Percentiles rank a stretch among this genome's conserved stretches.
phyloP scores from a whole-genome alignment of 2,329 filamentous ascomycete species.

The Akanthomyces muscarius region DNA sequence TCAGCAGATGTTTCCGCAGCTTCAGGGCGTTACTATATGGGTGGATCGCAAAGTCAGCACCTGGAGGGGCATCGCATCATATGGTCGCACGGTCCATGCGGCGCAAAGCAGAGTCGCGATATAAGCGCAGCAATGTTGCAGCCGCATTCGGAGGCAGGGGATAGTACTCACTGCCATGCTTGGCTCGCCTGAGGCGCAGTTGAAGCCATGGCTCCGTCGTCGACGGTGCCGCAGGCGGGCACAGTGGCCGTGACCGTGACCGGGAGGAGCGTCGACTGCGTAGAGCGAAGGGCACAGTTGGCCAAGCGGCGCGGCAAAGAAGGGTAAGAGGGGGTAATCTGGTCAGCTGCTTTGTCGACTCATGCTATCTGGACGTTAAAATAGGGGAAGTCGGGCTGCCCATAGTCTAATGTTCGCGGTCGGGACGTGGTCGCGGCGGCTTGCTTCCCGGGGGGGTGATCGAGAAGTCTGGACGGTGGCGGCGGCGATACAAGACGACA shows the following conservation, averaged over 20 bases:
- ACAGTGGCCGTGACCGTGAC: not conserved
- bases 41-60: constrained; percentile 19
- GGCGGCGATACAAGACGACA: constrained; percentile 12
- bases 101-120: not conserved
- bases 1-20: constrained; percentile 39
- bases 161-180: constrained; percentile 37
- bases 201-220: constrained; percentile 19
- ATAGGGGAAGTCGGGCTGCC: constrained; percentile 30
- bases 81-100: constrained; percentile 3
- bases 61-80: constrained; percentile 8
- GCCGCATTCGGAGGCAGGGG: not conserved
- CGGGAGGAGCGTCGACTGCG: not conserved
- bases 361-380: constrained; percentile 32
- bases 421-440: constrained; percentile 22
- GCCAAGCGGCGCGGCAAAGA: constrained; percentile 14
- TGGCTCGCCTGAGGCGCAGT: constrained; percentile 31
- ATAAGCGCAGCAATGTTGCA: not conserved
- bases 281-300: not conserved
- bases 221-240: not conserved
- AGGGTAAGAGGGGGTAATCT: constrained; percentile 9
- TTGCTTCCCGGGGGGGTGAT: constrained; percentile 24
- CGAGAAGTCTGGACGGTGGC: constrained; percentile 34
- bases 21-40: constrained; percentile 39
- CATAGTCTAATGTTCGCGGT: constrained; percentile 30
- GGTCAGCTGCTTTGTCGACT: constrained; percentile 28